A percentile compares a stretch with the other conserved stretches of the same genome.
These are phyloP conservation scores for Puccinia triticina DNA, from an alignment of 1,284 basidiomycete species.

Conservation along the genomic window DNA sequence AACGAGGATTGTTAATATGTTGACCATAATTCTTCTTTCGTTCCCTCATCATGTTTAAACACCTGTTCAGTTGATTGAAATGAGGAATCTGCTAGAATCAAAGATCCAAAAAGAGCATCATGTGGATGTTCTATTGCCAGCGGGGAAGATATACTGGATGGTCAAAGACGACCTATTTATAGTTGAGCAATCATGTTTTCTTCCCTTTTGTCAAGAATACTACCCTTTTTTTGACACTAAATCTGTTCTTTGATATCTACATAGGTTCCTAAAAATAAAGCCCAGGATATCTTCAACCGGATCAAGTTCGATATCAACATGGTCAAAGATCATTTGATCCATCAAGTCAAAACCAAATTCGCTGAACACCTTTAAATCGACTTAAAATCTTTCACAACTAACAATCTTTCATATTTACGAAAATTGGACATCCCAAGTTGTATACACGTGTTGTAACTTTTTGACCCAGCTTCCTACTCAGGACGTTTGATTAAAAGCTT, in stretches of 20 bases:
- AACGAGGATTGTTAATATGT: neutral
- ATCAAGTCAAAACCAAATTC: slow-evolving; percentile 8
- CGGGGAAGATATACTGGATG: slow-evolving; percentile 20
- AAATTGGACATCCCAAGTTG: neutral
- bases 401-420: neutral
- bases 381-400: too few species aligned
- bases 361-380: neutral
- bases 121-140: slow-evolving; percentile 13
- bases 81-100: slow-evolving; percentile 21
- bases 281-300: slow-evolving; percentile 8
- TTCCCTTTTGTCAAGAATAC: neutral
- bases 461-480: too few species aligned
- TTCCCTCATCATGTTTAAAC: neutral
- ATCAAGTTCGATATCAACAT: slow-evolving; percentile 10
- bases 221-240: neutral
- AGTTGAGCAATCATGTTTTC: neutral
- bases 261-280: slow-evolving; percentile 1
- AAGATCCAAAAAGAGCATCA: slow-evolving; percentile 22
- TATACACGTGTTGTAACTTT: neutral
- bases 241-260: neutral
- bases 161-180: slow-evolving; percentile 7
- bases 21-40: neutral
- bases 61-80: slow-evolving; percentile 14
- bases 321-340: slow-evolving; percentile 9
- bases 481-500: too few species aligned